Evolutionary conservation across 2,329 filamentous ascomycete species (phyloP).

Genomic region (Cytospora schulzeri): DNA sequence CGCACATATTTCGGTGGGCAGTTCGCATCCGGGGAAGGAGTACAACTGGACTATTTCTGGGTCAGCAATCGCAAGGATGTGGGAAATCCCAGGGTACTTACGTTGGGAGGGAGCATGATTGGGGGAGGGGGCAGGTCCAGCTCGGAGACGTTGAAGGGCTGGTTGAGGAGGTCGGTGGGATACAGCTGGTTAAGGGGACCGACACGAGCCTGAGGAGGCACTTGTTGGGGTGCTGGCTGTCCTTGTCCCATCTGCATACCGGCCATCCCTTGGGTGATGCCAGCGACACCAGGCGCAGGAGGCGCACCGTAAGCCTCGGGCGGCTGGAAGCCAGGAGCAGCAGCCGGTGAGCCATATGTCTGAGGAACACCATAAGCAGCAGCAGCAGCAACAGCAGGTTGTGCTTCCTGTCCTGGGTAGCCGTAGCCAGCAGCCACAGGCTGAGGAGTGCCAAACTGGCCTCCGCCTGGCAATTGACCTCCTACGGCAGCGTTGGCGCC

Average conservation of each 20-base stretch:
- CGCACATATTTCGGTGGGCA: conserved; percentile 92
- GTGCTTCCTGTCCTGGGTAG: conserved; percentile 56
- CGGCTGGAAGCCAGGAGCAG: conserved; percentile 49
- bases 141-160: conserved; percentile 93
- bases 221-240: conserved; percentile 52
- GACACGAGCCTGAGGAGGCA: conserved; percentile 48
- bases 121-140: conserved; percentile 88
- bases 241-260: conserved; percentile 79
- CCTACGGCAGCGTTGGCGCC: conserved; percentile 75
- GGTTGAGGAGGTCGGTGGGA: conserved; percentile 85
- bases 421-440: conserved; percentile 55
- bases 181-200: conserved; percentile 82
- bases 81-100: conserved; percentile 52
- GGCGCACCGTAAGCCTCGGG: conserved; percentile 46
- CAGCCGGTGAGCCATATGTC: conserved; percentile 45
- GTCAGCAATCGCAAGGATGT: conserved; percentile 14
- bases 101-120: conserved; percentile 88
- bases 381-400: conserved; percentile 39
- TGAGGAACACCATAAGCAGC: conserved; percentile 47
- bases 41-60: conserved; percentile 73
- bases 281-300: conserved; percentile 50
- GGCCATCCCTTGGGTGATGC: conserved; percentile 82
- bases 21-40: conserved; percentile 87
- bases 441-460: conserved; percentile 50
- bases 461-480: conserved; percentile 45